Percentiles rank a stretch among this genome's conserved stretches.
Conservation (phyloP, 192 early-diverging fungal genomes). For the Dissophora ornata region DNA sequence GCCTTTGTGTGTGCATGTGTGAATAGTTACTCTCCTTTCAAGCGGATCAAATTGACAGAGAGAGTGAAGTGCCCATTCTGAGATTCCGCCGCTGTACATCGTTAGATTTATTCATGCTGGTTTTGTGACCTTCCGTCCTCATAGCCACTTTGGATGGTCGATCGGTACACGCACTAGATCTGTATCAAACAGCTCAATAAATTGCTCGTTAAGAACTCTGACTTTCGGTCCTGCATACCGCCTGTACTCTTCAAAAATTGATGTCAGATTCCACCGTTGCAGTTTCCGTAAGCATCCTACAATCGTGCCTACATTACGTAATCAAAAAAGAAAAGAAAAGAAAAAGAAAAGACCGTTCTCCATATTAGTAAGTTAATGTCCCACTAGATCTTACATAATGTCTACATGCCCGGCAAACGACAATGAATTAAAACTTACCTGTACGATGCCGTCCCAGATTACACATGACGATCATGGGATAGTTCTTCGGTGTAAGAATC, state of each 20-base stretch:
- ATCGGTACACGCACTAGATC: conserved; percentile 89
- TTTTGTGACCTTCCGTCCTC: too few species aligned
- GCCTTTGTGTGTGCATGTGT: too few species aligned
- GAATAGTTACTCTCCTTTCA: too few species aligned
- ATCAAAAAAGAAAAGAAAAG: background rate
- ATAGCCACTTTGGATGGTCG: conserved; percentile 82
- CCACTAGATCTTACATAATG: too few species aligned
- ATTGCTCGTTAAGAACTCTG: conserved; percentile 95
- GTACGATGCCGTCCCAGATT: conserved; percentile 97
- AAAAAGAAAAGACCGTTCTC: too few species aligned
- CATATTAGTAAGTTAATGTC: too few species aligned
- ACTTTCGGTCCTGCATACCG: conserved; percentile 97
- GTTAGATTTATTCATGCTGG: too few species aligned
- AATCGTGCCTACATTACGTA: conserved; percentile 78
- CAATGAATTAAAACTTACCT: too few species aligned
- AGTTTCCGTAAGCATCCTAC: conserved; percentile 98
- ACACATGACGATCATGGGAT: conserved; percentile 98
- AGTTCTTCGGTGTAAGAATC: conserved; percentile 87
- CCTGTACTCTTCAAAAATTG: conserved; percentile 98
- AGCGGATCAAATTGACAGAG: too few species aligned
- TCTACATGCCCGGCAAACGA: too few species aligned
- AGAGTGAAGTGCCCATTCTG: too few species aligned
- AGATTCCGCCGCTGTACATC: too few species aligned
- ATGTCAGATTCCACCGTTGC: conserved; percentile 97
- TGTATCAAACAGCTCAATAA: conserved; percentile 96